These are phyloP conservation scores for Grammothele lineata DNA, from an alignment of 768 basidiomycete species.

Conservation along the genomic window DNA sequence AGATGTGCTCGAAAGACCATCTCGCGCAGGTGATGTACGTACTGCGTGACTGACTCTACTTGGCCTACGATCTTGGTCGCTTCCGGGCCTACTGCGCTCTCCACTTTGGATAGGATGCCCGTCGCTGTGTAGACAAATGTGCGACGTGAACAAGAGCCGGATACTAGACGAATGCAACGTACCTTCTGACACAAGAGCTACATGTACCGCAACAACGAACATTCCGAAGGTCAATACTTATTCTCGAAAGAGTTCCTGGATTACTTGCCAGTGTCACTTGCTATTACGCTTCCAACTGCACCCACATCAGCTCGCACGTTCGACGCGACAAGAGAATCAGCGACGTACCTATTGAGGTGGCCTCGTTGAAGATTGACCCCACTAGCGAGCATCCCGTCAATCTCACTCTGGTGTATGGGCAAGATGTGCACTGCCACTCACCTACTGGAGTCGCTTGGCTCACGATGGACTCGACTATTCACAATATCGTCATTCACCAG, in stretches of 20 bases:
- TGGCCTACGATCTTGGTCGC: background rate
- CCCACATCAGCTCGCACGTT: background rate
- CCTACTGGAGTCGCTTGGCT: background rate
- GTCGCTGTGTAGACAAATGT: background rate
- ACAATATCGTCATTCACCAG: background rate
- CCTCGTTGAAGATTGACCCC: background rate
- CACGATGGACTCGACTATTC: constrained; percentile 3
- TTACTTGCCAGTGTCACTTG: too few relatives aligned
- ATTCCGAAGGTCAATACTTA: too few relatives aligned
- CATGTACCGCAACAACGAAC: too few relatives aligned
- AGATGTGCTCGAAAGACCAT: too few relatives aligned
- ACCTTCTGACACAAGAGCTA: too few relatives aligned
- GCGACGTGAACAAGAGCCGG: too few relatives aligned
- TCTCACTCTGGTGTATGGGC: background rate
- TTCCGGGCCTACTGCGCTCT: background rate
- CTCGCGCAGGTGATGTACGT: background rate
- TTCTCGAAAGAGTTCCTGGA: background rate
- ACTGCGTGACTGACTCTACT: background rate
- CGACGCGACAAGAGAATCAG: background rate
- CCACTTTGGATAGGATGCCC: background rate
- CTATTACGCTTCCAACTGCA: too few relatives aligned
- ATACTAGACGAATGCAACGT: too few relatives aligned
- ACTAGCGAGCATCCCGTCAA: too few relatives aligned
- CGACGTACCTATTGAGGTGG: too few relatives aligned
- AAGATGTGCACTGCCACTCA: background rate